phyloP scores from a whole-genome alignment of 345 rosid genomes.

The Populus ilicifolia region DNA sequence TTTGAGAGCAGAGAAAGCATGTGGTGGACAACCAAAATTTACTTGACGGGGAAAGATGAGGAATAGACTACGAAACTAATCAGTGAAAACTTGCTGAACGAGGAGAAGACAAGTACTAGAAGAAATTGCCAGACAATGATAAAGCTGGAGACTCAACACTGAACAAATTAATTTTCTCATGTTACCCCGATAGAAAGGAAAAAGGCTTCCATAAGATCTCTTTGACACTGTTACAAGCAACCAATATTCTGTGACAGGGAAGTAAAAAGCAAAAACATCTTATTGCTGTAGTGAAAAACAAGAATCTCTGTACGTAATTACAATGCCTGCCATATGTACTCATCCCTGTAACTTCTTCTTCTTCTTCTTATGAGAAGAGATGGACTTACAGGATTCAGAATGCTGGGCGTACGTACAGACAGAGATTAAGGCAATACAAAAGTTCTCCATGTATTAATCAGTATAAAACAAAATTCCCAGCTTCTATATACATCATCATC shows the following conservation, averaged over 20 bases:
- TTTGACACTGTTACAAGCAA: background rate
- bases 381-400: background rate
- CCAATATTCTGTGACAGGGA: background rate
- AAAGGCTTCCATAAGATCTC: background rate
- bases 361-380: background rate
- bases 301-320: constrained; percentile 8
- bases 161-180: background rate
- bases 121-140: constrained; percentile 12
- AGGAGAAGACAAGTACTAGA: background rate
- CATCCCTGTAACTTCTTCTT: background rate
- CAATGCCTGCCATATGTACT: background rate
- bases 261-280: background rate
- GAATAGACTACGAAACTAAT: background rate
- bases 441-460: background rate
- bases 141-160: background rate
- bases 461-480: constrained; percentile 10
- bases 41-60: background rate
- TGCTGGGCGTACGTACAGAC: background rate
- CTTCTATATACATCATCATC: constrained; percentile 20
- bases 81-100: background rate
- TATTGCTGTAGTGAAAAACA: background rate
- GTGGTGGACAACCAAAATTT: background rate
- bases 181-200: background rate
- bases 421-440: constrained; percentile 6
- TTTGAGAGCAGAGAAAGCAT: background rate